Base-by-base conservation (phyloP, 73 alveolate species). In the Symbiodinium pilosum region DNA sequence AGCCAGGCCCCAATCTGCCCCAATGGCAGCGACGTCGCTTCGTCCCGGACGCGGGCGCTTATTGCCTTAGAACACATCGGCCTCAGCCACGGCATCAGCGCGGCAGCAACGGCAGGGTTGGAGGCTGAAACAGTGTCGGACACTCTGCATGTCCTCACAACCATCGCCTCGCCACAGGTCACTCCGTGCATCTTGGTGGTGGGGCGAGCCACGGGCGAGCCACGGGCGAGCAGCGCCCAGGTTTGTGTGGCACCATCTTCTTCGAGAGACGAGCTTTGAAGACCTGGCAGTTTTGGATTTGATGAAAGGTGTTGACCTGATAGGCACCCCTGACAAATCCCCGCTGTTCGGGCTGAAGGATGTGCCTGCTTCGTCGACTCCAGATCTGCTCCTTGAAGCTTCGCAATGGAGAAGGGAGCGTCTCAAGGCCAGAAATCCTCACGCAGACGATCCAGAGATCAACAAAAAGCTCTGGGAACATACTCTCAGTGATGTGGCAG, bases 301-400 rank as follows among this genome's bases (percentile, higher is more conserved):
- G 43, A 32, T 75, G 86, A 20, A n/a, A 28, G 86, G 86, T 6
- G 86, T 75, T 5, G 86, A 75, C 86, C 51, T 75, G 43, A 51
- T 75, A 20, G 86, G 86, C 43, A 75, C 32, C 26, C 52, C 86
- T 36, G 7, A 43, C 52, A 75, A 75, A 32, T 75, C 86, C 47
- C 43, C 86, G 6, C 32, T 75, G 28, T 75, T 75, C 26, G 47
- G 8, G 51, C 4, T 4, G 43, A n/a, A n/a, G 47, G 11, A 34
- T 18, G 47, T 75, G n/a, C 86, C 86, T 11, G 86, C 51, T 12
- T 11, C 43, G 30, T 12, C 86, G 41, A 75, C 86, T 4, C 86
- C 86, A 4, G 51, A 11, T 4, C 38, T 75, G 18, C 41, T 32
- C n/a, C n/a, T n/a, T n/a, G n/a, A n/a, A n/a, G n/a, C n/a, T n/a